Evolutionary conservation across 2,329 filamentous ascomycete species (phyloP).

Genomic region (Exserohilum turcica): DNA sequence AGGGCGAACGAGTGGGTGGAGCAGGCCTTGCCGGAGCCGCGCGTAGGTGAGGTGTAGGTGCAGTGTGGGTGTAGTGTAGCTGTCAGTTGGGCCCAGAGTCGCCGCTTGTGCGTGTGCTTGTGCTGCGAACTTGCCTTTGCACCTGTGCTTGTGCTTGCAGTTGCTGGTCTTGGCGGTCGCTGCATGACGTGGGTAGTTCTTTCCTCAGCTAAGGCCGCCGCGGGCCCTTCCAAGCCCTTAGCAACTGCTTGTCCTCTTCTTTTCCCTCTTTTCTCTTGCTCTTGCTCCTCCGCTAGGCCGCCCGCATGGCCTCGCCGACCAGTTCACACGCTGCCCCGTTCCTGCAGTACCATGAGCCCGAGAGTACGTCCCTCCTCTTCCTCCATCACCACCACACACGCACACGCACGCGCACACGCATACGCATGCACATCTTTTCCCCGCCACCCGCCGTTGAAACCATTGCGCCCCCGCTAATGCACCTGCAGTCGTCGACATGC

Average conservation of each 20-base stretch:
- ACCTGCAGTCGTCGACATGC: constrained; percentile 12
- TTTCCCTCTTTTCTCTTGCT: not conserved
- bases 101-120: too few relatives aligned
- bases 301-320: not conserved
- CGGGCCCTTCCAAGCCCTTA: not conserved
- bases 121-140: not conserved
- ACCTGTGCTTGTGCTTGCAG: too few relatives aligned
- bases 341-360: constrained; percentile 15
- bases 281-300: not conserved
- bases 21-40: not conserved
- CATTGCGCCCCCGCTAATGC: not conserved
- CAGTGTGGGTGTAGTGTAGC: too few relatives aligned
- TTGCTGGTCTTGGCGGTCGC: not conserved
- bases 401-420: too few relatives aligned
- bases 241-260: not conserved
- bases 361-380: too few relatives aligned
- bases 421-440: not conserved
- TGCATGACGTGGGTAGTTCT: not conserved
- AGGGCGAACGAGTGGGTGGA: constrained; percentile 2
- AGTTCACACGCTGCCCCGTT: not conserved
- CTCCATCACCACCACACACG: too few relatives aligned
- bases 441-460: not conserved
- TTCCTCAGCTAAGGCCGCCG: not conserved
- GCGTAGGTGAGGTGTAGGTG: too few relatives aligned
- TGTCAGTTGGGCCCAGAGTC: too few relatives aligned